These are phyloP conservation scores for Citrus hindsii DNA, from an alignment of 345 rosid species.

Conservation along the genomic window DNA sequence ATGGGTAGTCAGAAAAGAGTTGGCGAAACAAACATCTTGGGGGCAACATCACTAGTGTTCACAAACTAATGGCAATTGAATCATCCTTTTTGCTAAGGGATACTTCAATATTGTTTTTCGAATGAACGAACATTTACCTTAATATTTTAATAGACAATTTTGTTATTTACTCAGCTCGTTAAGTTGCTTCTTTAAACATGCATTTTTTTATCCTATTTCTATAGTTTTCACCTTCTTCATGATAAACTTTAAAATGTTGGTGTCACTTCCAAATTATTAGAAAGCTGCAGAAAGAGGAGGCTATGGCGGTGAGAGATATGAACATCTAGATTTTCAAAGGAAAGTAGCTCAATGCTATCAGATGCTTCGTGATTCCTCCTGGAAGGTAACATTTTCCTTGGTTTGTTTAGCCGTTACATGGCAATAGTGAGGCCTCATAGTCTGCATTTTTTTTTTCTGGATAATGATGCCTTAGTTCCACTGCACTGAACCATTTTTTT, in stretches of 20 bases:
- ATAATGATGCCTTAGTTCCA: no score
- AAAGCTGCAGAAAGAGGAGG: conserved; percentile 98
- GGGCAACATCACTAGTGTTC: no score
- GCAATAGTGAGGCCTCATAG: background rate
- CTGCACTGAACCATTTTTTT: background rate
- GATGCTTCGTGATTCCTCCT: conserved; percentile 64
- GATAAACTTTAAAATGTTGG: background rate
- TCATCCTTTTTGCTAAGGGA: no score
- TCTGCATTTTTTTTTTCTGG: no score
- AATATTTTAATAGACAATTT: conserved; percentile 2
- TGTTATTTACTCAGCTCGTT: background rate
- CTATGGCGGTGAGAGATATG: conserved; percentile 91
- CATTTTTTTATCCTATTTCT: background rate
- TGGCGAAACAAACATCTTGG: background rate
- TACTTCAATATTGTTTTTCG: background rate
- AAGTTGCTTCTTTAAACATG: conserved; percentile 4
- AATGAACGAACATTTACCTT: background rate
- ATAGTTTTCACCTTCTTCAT: background rate
- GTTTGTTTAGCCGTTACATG: background rate
- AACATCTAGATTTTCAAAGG: conserved; percentile 74
- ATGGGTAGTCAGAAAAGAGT: background rate
- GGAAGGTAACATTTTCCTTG: conserved; percentile 55
- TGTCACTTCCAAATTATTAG: conserved; percentile 24
- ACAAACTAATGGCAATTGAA: background rate
- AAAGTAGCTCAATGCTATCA: conserved; percentile 61